Percentiles rank a stretch among this genome's conserved stretches.
Evolutionary conservation across 108 stramenopile genomes (phyloP).

Genomic region (Skeletonema tropicum): DNA sequence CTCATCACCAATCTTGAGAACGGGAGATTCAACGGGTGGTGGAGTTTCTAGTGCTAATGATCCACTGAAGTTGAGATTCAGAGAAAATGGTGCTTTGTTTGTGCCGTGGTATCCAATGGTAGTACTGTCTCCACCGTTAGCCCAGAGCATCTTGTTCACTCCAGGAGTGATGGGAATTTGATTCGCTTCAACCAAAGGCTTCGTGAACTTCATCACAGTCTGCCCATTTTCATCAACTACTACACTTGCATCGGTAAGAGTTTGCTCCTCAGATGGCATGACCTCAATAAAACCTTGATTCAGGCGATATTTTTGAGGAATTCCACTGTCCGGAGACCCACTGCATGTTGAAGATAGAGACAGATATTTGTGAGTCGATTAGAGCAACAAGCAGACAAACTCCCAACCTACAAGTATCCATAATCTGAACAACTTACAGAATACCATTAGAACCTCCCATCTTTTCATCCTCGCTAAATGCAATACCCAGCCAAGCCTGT

Average conservation of each 20-base stretch:
- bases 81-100: not conserved
- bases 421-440: not conserved
- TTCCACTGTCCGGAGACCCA: not conserved
- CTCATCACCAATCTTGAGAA: constrained; percentile 30
- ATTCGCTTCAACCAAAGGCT: not conserved
- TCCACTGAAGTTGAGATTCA: not conserved
- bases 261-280: not conserved
- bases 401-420: not conserved
- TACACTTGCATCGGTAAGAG: not conserved
- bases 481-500: constrained; percentile 34
- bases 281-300: not conserved
- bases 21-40: not conserved
- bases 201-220: constrained; percentile 7
- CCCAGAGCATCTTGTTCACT: constrained; percentile 2
- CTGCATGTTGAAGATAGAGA: not conserved
- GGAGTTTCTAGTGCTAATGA: not conserved
- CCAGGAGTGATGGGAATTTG: not conserved
- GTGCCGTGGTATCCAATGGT: not conserved
- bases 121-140: not conserved
- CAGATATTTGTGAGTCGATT: not conserved
- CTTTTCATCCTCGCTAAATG: constrained; percentile 21
- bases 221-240: not conserved
- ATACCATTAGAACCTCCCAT: not conserved
- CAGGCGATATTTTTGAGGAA: constrained; percentile 1
- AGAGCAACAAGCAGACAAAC: not conserved